Percentiles rank a stretch among this genome's conserved stretches.
Conservation (phyloP, 2,329 filamentous ascomycete species). For the Colletotrichum tanaceti region DNA sequence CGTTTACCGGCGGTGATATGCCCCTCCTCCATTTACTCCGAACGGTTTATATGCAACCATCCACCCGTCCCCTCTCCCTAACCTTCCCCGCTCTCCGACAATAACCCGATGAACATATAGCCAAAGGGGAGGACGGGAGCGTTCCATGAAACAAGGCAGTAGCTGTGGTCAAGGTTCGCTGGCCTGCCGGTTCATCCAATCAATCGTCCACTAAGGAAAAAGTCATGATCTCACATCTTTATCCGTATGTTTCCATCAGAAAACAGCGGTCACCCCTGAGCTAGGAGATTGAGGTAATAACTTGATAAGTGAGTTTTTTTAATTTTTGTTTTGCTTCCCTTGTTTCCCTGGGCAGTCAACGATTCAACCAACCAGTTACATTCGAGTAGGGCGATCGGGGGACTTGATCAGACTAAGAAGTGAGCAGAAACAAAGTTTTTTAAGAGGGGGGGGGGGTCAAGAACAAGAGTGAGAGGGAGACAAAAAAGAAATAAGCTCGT, state of each 20-base stretch:
- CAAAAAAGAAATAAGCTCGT: conserved; percentile 16
- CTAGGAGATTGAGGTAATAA: conserved; percentile 1
- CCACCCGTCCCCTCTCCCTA: neutral
- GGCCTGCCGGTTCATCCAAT: conserved; percentile 29
- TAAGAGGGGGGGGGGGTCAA: neutral
- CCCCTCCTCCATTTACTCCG: conserved; percentile 7
- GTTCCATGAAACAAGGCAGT: neutral
- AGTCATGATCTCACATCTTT: neutral
- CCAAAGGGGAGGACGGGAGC: neutral
- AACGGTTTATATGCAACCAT: conserved; percentile 5
- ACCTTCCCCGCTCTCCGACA: conserved; percentile 3
- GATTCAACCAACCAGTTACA: neutral
- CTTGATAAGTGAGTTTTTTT: neutral
- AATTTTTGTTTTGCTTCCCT: neutral
- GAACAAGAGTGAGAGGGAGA: neutral
- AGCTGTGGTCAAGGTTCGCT: neutral
- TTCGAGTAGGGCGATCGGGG: too few species aligned
- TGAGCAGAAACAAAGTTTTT: neutral
- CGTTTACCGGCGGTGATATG: conserved; percentile 25
- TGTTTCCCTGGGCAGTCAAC: neutral
- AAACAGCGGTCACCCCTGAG: conserved; percentile 23
- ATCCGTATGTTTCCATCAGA: neutral
- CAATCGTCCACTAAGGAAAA: neutral
- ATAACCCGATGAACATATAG: conserved; percentile 18
- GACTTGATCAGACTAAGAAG: neutral